Conservation (phyloP, 352 stramenopile genomes). For the Globisporangium solare region DNA sequence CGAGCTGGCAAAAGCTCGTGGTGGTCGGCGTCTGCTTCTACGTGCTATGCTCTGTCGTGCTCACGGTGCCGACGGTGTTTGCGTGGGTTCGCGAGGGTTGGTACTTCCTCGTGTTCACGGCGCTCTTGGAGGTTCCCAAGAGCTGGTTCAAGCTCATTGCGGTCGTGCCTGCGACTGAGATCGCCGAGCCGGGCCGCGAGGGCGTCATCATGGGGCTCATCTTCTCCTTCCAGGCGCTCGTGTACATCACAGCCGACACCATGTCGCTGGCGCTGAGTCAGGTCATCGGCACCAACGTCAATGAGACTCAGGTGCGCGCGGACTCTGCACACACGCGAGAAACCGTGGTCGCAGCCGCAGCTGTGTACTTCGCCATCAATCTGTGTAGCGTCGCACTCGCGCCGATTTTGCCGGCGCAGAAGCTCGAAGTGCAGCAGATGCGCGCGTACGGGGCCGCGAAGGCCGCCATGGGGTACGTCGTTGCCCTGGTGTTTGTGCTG, state of each 20-base stretch:
- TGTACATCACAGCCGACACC: slow-evolving; percentile 21
- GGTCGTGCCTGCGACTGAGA: slow-evolving; percentile 43
- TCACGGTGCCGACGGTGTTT: slow-evolving; percentile 32
- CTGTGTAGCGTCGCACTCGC: slow-evolving; percentile 18
- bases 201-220: slow-evolving; percentile 48
- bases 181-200: slow-evolving; percentile 44
- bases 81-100: slow-evolving; percentile 30
- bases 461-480: slow-evolving; percentile 20
- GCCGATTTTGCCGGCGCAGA: slow-evolving; percentile 28
- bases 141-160: slow-evolving; percentile 37
- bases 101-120: slow-evolving; percentile 33
- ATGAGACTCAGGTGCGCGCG: slow-evolving; percentile 14
- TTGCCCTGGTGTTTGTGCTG: slow-evolving; percentile 25
- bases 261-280: slow-evolving; percentile 25
- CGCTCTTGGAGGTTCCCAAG: slow-evolving; percentile 29
- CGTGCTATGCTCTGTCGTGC: slow-evolving; percentile 20
- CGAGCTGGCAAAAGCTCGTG: slow-evolving; percentile 34
- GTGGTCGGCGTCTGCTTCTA: slow-evolving; percentile 24
- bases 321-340: slow-evolving; percentile 23
- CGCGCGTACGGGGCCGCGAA: slow-evolving; percentile 26
- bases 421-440: slow-evolving; percentile 41
- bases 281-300: slow-evolving; percentile 19
- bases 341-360: slow-evolving; percentile 17
- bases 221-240: slow-evolving; percentile 41
- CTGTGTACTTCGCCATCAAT: slow-evolving; percentile 26